phyloP scores from a whole-genome alignment of 2,329 filamentous ascomycete species.

The Amphichorda felina region DNA sequence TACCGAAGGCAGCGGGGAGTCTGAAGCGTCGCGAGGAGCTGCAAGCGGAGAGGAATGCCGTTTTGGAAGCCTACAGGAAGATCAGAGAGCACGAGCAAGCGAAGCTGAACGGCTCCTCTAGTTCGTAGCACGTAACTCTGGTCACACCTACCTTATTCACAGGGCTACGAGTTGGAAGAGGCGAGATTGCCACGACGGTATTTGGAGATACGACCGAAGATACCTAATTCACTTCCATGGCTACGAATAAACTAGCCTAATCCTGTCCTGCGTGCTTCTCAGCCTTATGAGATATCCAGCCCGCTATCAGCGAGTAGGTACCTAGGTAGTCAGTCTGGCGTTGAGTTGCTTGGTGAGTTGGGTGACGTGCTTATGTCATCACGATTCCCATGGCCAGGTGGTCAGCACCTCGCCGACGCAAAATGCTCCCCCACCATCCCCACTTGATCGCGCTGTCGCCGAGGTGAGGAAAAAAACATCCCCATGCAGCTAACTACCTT shows the following conservation, averaged over 20 bases:
- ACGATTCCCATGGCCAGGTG: not conserved
- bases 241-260: too few relatives aligned
- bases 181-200: too few relatives aligned
- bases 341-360: too few relatives aligned
- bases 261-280: too few relatives aligned
- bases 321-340: too few relatives aligned
- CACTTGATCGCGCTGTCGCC: not conserved
- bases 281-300: too few relatives aligned
- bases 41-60: conserved; percentile 19
- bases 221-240: too few relatives aligned
- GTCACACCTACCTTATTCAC: too few relatives aligned
- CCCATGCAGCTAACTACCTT: not conserved
- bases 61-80: conserved; percentile 25
- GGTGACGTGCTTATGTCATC: not conserved
- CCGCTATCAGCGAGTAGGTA: too few relatives aligned
- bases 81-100: conserved; percentile 24
- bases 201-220: too few relatives aligned
- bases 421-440: conserved; percentile 1
- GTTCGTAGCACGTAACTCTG: too few relatives aligned
- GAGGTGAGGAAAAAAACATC: not conserved
- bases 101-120: conserved; percentile 10
- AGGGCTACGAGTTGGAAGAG: too few relatives aligned
- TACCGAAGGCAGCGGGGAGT: conserved; percentile 26
- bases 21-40: conserved; percentile 26
- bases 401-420: not conserved